phyloP scores from a whole-genome alignment of 108 stramenopile species.

The Mayamaea pseudoterrestris region DNA sequence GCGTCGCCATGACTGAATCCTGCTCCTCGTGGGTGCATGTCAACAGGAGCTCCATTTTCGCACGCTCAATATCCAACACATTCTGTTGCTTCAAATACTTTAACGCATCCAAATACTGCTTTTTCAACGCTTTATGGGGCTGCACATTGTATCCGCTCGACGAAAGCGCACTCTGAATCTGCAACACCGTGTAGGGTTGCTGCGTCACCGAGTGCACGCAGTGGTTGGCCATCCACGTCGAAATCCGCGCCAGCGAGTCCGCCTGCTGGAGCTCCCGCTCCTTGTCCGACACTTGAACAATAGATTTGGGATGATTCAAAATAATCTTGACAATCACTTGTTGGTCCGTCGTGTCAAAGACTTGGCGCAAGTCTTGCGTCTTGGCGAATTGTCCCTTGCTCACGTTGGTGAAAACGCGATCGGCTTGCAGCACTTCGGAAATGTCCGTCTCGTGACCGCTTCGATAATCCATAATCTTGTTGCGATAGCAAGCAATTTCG shows the following conservation, averaged over 20 bases:
- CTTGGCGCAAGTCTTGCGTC: slow-evolving; percentile 65
- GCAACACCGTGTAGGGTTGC: slow-evolving; percentile 83
- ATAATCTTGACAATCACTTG: slow-evolving; percentile 73
- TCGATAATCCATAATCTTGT: slow-evolving; percentile 96
- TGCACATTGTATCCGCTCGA: slow-evolving; percentile 84
- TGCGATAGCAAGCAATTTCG: slow-evolving; percentile 96
- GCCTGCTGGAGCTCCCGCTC: slow-evolving; percentile 76
- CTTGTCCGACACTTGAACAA: slow-evolving; percentile 88
- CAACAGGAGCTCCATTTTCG: slow-evolving; percentile 88
- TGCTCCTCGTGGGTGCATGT: slow-evolving; percentile 16
- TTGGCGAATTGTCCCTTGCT: slow-evolving; percentile 92
- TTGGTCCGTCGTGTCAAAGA: slow-evolving; percentile 80
- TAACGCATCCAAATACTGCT: slow-evolving; percentile 93
- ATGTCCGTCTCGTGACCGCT: slow-evolving; percentile 94
- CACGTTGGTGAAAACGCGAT: slow-evolving; percentile 91
- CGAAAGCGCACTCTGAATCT: slow-evolving; percentile 80
- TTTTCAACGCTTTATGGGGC: slow-evolving; percentile 80
- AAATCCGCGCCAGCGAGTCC: slow-evolving; percentile 73
- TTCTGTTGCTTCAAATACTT: slow-evolving; percentile 60
- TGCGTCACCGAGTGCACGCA: slow-evolving; percentile 77
- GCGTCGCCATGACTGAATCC: neutral
- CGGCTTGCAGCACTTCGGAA: slow-evolving; percentile 95
- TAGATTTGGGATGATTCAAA: slow-evolving; percentile 63
- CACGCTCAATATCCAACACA: slow-evolving; percentile 88
- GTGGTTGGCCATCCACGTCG: slow-evolving; percentile 85